Evolutionary conservation across 306 rosid genomes (phyloP).

Genomic region (Parietaria judaica): DNA sequence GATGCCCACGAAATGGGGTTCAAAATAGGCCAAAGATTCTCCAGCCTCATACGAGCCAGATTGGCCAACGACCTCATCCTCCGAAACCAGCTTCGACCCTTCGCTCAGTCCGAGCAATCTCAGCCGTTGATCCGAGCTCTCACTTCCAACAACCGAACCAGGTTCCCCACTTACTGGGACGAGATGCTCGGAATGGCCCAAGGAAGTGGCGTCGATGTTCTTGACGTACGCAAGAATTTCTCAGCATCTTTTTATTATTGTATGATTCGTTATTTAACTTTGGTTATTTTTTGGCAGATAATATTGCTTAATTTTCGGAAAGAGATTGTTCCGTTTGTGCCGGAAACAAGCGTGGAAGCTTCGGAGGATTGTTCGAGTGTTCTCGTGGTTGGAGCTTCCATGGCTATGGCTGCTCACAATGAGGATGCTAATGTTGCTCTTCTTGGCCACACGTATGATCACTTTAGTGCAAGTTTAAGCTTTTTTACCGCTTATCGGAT

Average conservation of each 20-base stretch:
- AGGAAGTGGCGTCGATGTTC: constrained; percentile 66
- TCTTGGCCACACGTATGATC: constrained; percentile 69
- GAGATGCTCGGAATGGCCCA: constrained; percentile 58
- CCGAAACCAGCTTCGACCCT: constrained; percentile 57
- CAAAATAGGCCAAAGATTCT: constrained; percentile 55
- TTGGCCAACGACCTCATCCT: constrained; percentile 48
- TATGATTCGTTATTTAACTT: not conserved
- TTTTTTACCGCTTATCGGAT: not conserved
- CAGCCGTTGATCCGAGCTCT: constrained; percentile 47
- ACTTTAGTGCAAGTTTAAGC: not conserved
- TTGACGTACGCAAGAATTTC: constrained; percentile 56
- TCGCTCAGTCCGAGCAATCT: constrained; percentile 42
- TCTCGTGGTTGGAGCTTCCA: constrained; percentile 54
- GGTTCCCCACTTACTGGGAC: constrained; percentile 65
- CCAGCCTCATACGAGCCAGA: constrained; percentile 41
- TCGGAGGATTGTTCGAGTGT: constrained; percentile 73
- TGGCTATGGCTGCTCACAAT: constrained; percentile 79
- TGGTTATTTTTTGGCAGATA: constrained; percentile 39
- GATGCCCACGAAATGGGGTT: constrained; percentile 45
- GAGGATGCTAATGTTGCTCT: constrained; percentile 79
- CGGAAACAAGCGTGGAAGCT: constrained; percentile 29
- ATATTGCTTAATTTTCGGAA: constrained; percentile 68
- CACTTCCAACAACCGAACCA: constrained; percentile 30
- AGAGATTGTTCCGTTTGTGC: constrained; percentile 74
- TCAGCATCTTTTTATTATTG: not conserved